These are phyloP conservation scores for Shiraia bambusicola DNA, from an alignment of 2,329 filamentous ascomycete genomes.

Conservation along the genomic window DNA sequence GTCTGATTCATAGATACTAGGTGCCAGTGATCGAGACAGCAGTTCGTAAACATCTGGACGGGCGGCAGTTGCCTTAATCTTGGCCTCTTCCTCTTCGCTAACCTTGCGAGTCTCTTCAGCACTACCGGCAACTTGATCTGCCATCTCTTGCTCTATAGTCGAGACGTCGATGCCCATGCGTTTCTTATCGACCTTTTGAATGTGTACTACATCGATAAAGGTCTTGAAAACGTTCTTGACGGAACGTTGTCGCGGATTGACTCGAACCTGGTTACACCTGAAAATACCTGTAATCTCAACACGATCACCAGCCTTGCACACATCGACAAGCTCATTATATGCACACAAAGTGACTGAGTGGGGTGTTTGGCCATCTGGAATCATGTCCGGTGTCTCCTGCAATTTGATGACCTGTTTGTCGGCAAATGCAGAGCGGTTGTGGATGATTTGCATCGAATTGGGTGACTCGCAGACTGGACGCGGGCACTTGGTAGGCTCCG, in stretches of 20 bases:
- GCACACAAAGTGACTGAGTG: conserved; percentile 95
- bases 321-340: conserved; percentile 95
- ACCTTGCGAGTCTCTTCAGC: conserved; percentile 84
- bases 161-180: conserved; percentile 88
- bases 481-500: conserved; percentile 88
- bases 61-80: conserved; percentile 77
- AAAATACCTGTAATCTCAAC: conserved; percentile 97
- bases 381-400: conserved; percentile 92
- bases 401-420: conserved; percentile 99
- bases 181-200: conserved; percentile 95
- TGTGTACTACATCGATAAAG: conserved; percentile 91
- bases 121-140: conserved; percentile 68
- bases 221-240: conserved; percentile 98
- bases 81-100: conserved; percentile 80
- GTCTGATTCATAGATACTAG: conserved; percentile 96
- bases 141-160: conserved; percentile 81
- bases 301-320: conserved; percentile 96
- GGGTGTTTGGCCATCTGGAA: conserved; percentile 93
- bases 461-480: conserved; percentile 76
- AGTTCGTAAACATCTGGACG: conserved; percentile 91
- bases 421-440: conserved; percentile 91
- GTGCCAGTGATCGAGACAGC: conserved; percentile 84
- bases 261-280: conserved; percentile 86
- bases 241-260: conserved; percentile 88
- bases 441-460: conserved; percentile 97